phyloP scores from a whole-genome alignment of 192 early-diverging fungal genomes.

The Coemansia sp. region DNA sequence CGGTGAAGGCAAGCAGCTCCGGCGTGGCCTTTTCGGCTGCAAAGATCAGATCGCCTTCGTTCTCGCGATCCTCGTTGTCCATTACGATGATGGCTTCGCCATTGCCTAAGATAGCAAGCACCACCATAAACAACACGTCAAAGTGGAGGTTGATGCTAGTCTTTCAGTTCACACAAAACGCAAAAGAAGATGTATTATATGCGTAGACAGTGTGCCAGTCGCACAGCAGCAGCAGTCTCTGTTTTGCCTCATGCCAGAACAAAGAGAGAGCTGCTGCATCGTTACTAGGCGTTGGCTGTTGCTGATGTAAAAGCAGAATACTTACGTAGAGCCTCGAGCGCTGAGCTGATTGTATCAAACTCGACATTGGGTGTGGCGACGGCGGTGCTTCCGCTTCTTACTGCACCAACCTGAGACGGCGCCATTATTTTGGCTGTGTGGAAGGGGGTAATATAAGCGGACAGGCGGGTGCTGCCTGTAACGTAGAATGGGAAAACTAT shows the following conservation, averaged over 20 bases:
- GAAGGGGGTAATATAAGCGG: neutral
- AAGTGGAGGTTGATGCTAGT: too few relatives aligned
- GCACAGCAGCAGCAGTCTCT: too few relatives aligned
- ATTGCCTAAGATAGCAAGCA: constrained; percentile 49
- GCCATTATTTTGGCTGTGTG: constrained; percentile 2
- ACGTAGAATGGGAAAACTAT: too few relatives aligned
- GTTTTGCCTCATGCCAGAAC: neutral
- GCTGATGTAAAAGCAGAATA: neutral
- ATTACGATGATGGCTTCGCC: constrained; percentile 91
- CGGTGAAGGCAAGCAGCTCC: constrained; percentile 92
- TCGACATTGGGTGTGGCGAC: neutral
- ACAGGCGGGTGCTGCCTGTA: too few relatives aligned
- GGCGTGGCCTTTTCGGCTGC: constrained; percentile 92
- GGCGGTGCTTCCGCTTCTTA: neutral
- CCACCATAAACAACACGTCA: too few relatives aligned
- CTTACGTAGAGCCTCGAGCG: constrained; percentile 50
- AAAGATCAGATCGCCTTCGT: constrained; percentile 98
- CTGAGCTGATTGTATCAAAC: constrained; percentile 43
- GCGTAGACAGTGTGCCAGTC: too few relatives aligned
- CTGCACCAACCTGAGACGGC: constrained; percentile 8
- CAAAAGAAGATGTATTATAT: too few relatives aligned
- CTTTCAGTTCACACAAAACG: too few relatives aligned
- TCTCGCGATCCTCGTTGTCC: constrained; percentile 98
- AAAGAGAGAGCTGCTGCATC: neutral
- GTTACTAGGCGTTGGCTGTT: neutral